Base-by-base conservation (phyloP, 2,329 filamentous ascomycete genomes). In the Verticillium dahliae region DNA sequence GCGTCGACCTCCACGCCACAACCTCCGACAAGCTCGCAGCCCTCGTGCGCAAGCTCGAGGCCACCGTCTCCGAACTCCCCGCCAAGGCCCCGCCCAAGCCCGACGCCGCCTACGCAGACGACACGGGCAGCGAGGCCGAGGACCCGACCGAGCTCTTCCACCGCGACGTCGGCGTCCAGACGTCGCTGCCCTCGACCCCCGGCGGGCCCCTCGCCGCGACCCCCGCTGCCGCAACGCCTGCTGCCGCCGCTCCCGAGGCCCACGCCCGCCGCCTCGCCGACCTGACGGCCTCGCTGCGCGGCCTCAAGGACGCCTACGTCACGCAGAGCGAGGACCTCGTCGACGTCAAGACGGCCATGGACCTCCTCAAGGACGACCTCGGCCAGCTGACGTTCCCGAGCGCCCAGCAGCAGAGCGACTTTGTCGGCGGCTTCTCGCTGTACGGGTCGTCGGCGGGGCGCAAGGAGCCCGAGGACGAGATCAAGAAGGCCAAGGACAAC, bases 121-220 rank as follows among this genome's bases (percentile, higher is more conserved):
- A 76, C 62, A 68, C 72, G 54, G 73, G 72, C n/a, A 81, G 78
- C 68, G 81, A 80, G 33, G 79, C 76, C 62, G 83, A 84, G 63
- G 86, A 89, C 67, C 90, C 91, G 1, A 87, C 88, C 1, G 90
- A 94, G 73, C 83, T 93, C 64, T 95, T 91, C 75, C 90, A 93
- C 73, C 85, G 90, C 56, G 91, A 95, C 70, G 83, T 91, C 63
- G 90, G 90, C 65, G 90, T 90, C 1, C 91, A 95, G 73, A 95
- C 91, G 0, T 87, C 85, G 27, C 68, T 69, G 56, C 67, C 71
- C 59, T 58, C 64, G 13, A 62, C 63, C 35, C 22, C 33, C n/a
- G 9, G 58, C 35, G 33, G 59, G 27, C 27, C 27, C 55, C 11
- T 56, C 62, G 27, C 59, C 58, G 14, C 38, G 60, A 1, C 41